Evolutionary conservation across 1,284 basidiomycete genomes (phyloP).

Genomic region (Pascua sp.): DNA sequence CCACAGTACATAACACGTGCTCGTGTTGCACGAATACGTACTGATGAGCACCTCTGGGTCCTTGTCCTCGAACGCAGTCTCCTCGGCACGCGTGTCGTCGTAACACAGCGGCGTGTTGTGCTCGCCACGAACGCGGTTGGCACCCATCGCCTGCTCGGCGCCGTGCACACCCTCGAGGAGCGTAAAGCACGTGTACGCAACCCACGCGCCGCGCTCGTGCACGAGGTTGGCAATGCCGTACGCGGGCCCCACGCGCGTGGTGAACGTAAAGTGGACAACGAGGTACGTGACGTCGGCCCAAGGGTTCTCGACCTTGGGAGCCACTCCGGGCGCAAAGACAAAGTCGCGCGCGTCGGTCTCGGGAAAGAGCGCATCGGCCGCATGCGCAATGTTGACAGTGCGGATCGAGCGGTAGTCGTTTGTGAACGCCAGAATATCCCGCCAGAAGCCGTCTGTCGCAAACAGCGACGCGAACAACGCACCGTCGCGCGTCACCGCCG

Average conservation of each 20-base stretch:
- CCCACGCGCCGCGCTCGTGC: constrained; percentile 57
- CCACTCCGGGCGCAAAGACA: constrained; percentile 42
- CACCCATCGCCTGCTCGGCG: constrained; percentile 54
- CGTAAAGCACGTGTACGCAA: constrained; percentile 58
- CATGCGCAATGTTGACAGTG: constrained; percentile 29
- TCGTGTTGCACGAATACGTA: constrained; percentile 11
- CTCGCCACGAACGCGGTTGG: constrained; percentile 39
- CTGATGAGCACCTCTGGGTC: constrained; percentile 49
- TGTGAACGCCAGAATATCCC: constrained; percentile 36
- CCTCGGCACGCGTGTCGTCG: constrained; percentile 36
- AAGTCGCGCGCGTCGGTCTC: constrained; percentile 49
- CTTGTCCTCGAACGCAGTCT: constrained; percentile 49
- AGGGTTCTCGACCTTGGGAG: constrained; percentile 48
- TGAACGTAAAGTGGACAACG: constrained; percentile 58
- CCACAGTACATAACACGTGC: background rate
- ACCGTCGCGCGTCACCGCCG: constrained; percentile 20
- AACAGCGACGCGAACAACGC: constrained; percentile 27
- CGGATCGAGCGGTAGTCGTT: constrained; percentile 34
- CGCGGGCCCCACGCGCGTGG: constrained; percentile 55
- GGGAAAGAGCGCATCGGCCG: constrained; percentile 48
- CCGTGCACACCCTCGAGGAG: constrained; percentile 59
- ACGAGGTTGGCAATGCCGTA: constrained; percentile 59
- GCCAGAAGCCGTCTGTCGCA: constrained; percentile 32
- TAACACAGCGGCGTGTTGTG: constrained; percentile 37
- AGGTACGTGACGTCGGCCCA: constrained; percentile 62